phyloP scores from a whole-genome alignment of 768 basidiomycete species.

The Tulasnella sp. region DNA sequence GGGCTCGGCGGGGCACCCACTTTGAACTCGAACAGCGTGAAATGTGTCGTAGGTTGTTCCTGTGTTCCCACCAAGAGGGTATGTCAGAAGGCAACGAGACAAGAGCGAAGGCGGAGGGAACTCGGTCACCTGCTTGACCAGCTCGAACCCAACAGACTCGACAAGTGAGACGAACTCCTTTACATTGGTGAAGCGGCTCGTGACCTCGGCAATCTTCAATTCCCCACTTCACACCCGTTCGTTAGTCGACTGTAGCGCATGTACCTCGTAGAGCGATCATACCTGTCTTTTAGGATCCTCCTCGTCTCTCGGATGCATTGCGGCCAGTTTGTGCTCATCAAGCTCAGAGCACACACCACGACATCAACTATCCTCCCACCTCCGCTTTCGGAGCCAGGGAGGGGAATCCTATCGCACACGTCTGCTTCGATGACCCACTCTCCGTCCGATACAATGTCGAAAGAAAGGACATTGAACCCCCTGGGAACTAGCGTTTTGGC shows the following conservation, averaged over 20 bases:
- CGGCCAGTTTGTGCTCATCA: conserved; percentile 98
- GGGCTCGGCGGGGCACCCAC: conserved; percentile 42
- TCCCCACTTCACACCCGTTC: conserved; percentile 44
- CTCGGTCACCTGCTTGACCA: conserved; percentile 48
- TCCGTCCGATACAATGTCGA: conserved; percentile 65
- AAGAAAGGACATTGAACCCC: conserved; percentile 61
- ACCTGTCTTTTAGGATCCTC: conserved; percentile 78
- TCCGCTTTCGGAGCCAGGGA: conserved; percentile 63
- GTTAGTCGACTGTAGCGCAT: not conserved
- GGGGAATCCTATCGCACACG: conserved; percentile 63
- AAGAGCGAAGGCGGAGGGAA: not conserved
- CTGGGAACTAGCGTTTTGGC: conserved; percentile 61
- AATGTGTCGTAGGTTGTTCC: conserved; percentile 78
- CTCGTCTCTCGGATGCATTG: conserved; percentile 79
- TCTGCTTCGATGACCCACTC: conserved; percentile 83
- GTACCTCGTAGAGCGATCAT: conserved; percentile 23
- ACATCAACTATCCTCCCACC: conserved; percentile 79
- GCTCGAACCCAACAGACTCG: conserved; percentile 56
- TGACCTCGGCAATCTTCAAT: conserved; percentile 80
- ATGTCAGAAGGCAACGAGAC: not conserved
- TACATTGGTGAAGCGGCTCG: conserved; percentile 63
- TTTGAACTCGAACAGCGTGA: conserved; percentile 70
- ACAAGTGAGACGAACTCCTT: conserved; percentile 58
- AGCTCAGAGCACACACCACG: conserved; percentile 84
- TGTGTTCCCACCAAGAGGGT: conserved; percentile 23